These are phyloP conservation scores for Chlorella ohadii DNA, from an alignment of 139 green algal species.

Conservation along the genomic window DNA sequence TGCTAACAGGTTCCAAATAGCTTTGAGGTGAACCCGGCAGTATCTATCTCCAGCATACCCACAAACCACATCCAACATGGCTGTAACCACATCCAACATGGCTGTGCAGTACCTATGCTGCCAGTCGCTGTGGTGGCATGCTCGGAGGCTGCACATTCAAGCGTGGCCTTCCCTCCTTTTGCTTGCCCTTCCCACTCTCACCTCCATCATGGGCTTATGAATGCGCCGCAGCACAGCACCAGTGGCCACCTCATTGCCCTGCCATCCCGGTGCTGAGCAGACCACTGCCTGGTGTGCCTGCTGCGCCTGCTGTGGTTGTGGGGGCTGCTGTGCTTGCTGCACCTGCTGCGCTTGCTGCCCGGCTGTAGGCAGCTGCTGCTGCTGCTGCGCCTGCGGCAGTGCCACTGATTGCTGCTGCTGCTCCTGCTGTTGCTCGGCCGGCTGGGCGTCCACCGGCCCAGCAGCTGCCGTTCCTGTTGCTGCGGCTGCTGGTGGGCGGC, in stretches of 20 bases:
- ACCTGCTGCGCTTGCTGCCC: neutral
- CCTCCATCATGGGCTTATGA: constrained; percentile 20
- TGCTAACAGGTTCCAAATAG: no score
- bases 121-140: no score
- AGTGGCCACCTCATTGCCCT: constrained; percentile 17
- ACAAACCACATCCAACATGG: no score
- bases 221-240: constrained; percentile 19
- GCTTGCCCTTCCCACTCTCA: no score
- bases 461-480: neutral
- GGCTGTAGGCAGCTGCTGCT: neutral
- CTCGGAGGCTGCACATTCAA: no score
- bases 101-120: no score
- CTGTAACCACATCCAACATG: no score
- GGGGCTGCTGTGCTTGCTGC: neutral
- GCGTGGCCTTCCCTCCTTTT: no score
- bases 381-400: no score
- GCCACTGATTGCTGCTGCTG: neutral
- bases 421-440: neutral
- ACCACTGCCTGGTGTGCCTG: neutral
- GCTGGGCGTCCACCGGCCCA: neutral
- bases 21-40: no score
- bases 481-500: neutral
- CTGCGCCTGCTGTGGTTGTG: neutral
- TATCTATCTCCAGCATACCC: no score
- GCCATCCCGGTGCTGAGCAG: neutral